Conservation (phyloP, 805 yeast species). For the Nakazawaea anatomiae region DNA sequence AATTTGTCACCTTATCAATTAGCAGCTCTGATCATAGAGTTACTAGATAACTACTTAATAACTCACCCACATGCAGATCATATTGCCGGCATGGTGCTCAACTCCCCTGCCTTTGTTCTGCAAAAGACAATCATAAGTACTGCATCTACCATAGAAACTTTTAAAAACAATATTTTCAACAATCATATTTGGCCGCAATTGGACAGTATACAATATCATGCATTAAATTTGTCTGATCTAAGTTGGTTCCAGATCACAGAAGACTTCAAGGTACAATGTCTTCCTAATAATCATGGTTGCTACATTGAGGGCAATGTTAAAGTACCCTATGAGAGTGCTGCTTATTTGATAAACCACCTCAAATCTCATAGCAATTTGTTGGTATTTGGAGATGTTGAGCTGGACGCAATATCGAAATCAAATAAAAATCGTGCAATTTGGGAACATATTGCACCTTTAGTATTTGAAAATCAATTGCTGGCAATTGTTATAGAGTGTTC, state of each 20-base stretch:
- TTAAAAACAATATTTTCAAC: constrained; percentile 60
- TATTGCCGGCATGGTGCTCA: constrained; percentile 59
- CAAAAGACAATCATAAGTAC: constrained; percentile 50
- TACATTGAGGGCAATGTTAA: constrained; percentile 7
- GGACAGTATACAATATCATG: constrained; percentile 23
- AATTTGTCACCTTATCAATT: constrained; percentile 10
- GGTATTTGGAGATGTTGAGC: constrained; percentile 82
- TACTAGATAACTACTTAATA: constrained; percentile 42
- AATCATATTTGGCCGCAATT: constrained; percentile 78
- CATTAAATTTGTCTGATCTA: constrained; percentile 2
- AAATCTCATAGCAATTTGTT: constrained; percentile 34
- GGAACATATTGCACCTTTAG: constrained; percentile 43
- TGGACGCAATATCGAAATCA: constrained; percentile 44
- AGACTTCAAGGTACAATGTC: constrained; percentile 35
- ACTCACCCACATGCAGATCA: constrained; percentile 90
- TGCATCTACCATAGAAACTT: constrained; percentile 41
- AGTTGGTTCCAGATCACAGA: constrained; percentile 20
- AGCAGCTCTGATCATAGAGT: constrained; percentile 23
- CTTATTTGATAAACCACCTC: constrained; percentile 47
- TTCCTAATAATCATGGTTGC: constrained; percentile 32
- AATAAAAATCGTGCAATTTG: constrained; percentile 45
- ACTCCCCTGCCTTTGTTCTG: constrained; percentile 52
- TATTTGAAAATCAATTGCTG: constrained; percentile 33
- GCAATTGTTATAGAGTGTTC: constrained; percentile 80
- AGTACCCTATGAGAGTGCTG: constrained; percentile 37